Evolutionary conservation across 1,139 yeast species (phyloP), one percentile per base, ranked within the genome.

Genomic region (Taphrina pruni): DNA sequence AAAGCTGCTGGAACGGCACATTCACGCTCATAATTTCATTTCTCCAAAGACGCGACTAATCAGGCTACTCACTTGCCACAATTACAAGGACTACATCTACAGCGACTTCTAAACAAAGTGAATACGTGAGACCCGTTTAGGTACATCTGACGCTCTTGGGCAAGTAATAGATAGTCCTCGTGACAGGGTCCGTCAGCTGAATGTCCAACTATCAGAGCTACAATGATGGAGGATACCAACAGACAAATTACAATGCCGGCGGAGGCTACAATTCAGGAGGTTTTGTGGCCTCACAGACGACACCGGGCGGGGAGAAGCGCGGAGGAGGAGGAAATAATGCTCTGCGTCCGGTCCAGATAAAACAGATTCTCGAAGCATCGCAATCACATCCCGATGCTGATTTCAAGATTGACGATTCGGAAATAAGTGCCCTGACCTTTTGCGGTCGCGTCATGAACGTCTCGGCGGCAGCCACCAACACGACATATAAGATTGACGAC

Each of bases 301-400:
- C 67, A 17, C 67, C 67, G 17, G 67, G 67, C 17, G 55, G 58
- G 8, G 56, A 55, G 46, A 64, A 64, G 48, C 35, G 41, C 6
- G 38, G 60, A 6, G 32, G 32, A 26, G 43, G 61, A 26, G 43
- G 61, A 2, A 55, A 57, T 39, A 57, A 57, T 41, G 57, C 57
- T 3, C 64, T 65, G 50, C 88, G 92, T 0, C 96, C 97, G 0
- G 94, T 91, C 14, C 90, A 97, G 0, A 87, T 92, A 75, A 89
- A 89, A 75, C 96, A 90, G 78, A 82, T 91, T 71, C 80, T 83
- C 71, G 90, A 87, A 65, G 86, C 95, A 6, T 80, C 83, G 32
- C 90, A 87, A 73, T 75, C 77, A n/a, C 84, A 85, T 8, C 89
- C 89, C 57, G 97, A 90, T 75, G 91, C 90, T 12, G 91, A 89